Conservation (phyloP, 1,284 basidiomycete species). For the Boletus albobrunnescens region DNA sequence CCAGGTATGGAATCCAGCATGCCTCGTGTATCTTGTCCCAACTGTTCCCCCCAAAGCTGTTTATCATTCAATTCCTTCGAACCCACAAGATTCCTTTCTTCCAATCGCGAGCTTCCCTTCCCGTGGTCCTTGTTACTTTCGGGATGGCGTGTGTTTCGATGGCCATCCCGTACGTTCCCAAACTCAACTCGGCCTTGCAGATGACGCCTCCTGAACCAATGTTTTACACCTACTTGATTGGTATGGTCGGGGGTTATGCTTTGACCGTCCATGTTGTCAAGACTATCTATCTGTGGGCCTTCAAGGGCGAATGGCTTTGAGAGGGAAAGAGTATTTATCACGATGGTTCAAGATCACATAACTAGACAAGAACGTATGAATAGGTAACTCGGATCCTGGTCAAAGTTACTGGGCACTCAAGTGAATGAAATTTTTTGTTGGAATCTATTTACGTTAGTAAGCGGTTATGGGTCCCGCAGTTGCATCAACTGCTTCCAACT, state of each 20-base stretch:
- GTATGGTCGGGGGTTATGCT: constrained; percentile 23
- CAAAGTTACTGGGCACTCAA: too few species aligned
- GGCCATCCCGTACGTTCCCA: constrained; percentile 34
- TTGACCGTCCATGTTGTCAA: constrained; percentile 26
- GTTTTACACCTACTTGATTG: constrained; percentile 29
- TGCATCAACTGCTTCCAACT: too few species aligned
- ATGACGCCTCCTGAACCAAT: constrained; percentile 31
- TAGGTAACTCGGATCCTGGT: background rate
- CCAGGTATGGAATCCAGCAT: constrained; percentile 19
- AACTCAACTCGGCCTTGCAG: constrained; percentile 30
- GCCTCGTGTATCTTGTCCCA: background rate
- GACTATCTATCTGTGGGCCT: constrained; percentile 24
- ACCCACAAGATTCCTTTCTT: constrained; percentile 32
- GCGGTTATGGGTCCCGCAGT: too few species aligned
- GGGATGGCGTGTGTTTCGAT: constrained; percentile 33
- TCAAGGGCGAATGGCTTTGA: constrained; percentile 32
- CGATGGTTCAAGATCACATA: background rate
- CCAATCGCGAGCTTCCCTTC: constrained; percentile 29
- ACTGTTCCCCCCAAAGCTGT: constrained; percentile 24
- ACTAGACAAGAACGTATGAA: background rate
- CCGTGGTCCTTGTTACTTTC: constrained; percentile 30
- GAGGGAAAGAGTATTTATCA: background rate
- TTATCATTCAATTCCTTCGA: constrained; percentile 34
- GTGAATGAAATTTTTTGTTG: too few species aligned
- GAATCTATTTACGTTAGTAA: too few species aligned